These are phyloP conservation scores for Pestalotiopsis sp. DNA, from an alignment of 2,329 filamentous ascomycete species.

Conservation along the genomic window DNA sequence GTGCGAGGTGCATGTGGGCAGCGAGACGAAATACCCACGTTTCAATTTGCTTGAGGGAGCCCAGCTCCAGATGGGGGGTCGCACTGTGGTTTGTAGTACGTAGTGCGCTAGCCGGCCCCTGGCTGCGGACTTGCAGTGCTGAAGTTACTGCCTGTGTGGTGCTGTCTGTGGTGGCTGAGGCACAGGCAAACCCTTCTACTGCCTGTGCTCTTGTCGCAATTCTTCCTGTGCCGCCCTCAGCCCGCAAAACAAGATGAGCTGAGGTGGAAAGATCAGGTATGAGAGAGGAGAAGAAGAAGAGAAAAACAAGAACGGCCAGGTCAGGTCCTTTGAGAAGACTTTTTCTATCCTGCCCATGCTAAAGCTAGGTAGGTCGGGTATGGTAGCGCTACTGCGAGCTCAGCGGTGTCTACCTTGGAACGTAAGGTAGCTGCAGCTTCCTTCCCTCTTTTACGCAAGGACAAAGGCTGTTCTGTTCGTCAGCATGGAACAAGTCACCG, in stretches of 20 bases:
- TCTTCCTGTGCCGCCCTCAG: conserved; percentile 2
- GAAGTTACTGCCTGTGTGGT: background rate
- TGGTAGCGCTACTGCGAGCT: conserved; percentile 8
- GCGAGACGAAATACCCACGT: conserved; percentile 1
- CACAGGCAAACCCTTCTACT: background rate
- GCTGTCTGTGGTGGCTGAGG: background rate
- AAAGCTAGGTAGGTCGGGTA: background rate
- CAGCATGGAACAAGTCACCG: conserved; percentile 11
- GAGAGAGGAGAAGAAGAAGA: background rate
- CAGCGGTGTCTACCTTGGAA: conserved; percentile 11
- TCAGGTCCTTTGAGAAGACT: background rate
- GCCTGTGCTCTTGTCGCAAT: background rate
- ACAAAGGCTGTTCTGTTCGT: background rate
- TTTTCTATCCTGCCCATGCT: background rate
- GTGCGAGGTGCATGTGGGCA: background rate
- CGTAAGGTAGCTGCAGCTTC: background rate
- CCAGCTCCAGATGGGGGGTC: conserved; percentile 5
- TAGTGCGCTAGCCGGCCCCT: conserved; percentile 9
- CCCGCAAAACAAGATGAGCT: background rate
- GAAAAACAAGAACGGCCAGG: background rate
- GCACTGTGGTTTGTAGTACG: background rate
- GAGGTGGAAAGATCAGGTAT: background rate
- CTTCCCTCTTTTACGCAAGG: background rate
- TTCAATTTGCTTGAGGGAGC: background rate
- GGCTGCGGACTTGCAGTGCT: background rate